Percentiles rank a stretch among this genome's conserved stretches.
phyloP scores from a whole-genome alignment of 2,329 filamentous ascomycete species.

The Aureobasidium musti region DNA sequence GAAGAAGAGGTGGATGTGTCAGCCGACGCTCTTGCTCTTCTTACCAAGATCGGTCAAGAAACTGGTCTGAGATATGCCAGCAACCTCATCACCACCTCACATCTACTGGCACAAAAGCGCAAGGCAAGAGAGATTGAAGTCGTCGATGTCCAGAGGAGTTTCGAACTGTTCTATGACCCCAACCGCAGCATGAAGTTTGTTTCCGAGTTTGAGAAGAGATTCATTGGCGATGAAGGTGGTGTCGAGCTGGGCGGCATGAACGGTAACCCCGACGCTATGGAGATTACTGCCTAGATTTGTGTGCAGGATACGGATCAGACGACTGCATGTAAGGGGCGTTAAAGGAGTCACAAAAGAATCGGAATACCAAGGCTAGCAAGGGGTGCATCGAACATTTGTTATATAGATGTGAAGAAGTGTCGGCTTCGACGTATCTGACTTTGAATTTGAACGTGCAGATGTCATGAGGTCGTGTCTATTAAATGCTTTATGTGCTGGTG shows the following conservation, averaged over 20 bases:
- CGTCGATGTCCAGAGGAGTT: constrained; percentile 90
- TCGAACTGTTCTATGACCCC: constrained; percentile 91
- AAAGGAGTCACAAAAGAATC: constrained; percentile 30
- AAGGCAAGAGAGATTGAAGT: constrained; percentile 80
- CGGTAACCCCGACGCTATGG: constrained; percentile 64
- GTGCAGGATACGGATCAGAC: not conserved
- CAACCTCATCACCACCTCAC: constrained; percentile 93
- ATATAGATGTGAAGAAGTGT: not conserved
- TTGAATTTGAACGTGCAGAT: not conserved
- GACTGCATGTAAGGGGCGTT: constrained; percentile 20
- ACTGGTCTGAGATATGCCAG: constrained; percentile 92
- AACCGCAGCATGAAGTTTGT: constrained; percentile 87
- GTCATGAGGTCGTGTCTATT: constrained; percentile 27
- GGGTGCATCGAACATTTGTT: not conserved
- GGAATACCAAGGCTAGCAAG: constrained; percentile 29
- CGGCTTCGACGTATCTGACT: not conserved
- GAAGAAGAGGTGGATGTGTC: constrained; percentile 95
- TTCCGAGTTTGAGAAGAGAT: constrained; percentile 81
- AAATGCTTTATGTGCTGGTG: constrained; percentile 10
- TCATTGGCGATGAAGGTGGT: constrained; percentile 82
- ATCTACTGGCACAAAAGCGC: constrained; percentile 83
- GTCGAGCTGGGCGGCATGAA: constrained; percentile 66
- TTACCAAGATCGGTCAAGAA: constrained; percentile 95
- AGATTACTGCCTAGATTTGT: constrained; percentile 55
- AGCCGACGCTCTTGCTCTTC: constrained; percentile 82